phyloP scores from a whole-genome alignment of 2,329 filamentous ascomycete genomes.

The Alternaria conjuncta region DNA sequence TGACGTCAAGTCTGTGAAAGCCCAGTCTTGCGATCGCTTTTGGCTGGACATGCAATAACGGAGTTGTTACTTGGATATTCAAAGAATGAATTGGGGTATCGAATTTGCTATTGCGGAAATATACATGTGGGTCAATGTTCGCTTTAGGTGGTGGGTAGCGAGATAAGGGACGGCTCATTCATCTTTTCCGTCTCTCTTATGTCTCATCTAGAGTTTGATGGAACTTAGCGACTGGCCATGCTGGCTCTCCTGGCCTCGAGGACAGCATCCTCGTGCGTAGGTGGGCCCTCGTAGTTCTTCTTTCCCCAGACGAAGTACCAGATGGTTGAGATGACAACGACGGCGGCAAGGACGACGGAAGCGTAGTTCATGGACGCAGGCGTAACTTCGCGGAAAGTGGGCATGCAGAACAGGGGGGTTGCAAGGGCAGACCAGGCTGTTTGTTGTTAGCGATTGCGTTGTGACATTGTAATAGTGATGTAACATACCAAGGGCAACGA shows the following conservation, averaged over 20 bases:
- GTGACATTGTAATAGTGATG: conserved; percentile 15
- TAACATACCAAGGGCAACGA: conserved; percentile 67
- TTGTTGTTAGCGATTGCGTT: neutral
- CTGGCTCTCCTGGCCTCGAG: conserved; percentile 43
- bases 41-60: rapidly evolving
- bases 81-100: conserved; percentile 7
- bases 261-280: conserved; percentile 42
- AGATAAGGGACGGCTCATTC: neutral
- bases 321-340: conserved; percentile 63
- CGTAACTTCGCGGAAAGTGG: conserved; percentile 66
- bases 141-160: neutral
- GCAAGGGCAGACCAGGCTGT: conserved; percentile 68
- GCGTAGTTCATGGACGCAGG: conserved; percentile 73
- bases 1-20: neutral
- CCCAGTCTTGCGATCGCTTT: neutral
- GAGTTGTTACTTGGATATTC: neutral
- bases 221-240: conserved; percentile 26
- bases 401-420: conserved; percentile 78
- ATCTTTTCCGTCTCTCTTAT: neutral
- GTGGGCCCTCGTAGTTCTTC: conserved; percentile 71
- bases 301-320: conserved; percentile 77
- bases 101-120: neutral
- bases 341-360: conserved; percentile 74
- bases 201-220: neutral
- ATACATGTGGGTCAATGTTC: neutral